Conservation (phyloP, 2,329 filamentous ascomycete genomes). For the Shiraia sp. region DNA sequence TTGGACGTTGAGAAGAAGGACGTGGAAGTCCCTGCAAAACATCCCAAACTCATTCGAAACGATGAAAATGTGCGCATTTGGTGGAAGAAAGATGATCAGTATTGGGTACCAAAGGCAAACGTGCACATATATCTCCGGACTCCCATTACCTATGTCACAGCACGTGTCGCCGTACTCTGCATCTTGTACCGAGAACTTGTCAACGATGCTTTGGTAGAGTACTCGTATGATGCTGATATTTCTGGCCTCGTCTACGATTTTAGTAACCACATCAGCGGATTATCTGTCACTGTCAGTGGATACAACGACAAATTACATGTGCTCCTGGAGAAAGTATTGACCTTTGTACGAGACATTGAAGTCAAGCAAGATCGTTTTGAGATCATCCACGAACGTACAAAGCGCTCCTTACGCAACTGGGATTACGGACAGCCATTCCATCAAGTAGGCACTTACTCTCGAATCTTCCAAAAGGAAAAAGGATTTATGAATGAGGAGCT, state of each 20-base stretch:
- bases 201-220: constrained; percentile 85
- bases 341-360: constrained; percentile 81
- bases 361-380: constrained; percentile 86
- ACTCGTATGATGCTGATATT: constrained; percentile 93
- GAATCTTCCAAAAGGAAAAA: constrained; percentile 77
- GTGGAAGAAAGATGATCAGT: constrained; percentile 98
- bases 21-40: constrained; percentile 71
- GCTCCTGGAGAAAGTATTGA: constrained; percentile 83
- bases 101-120: constrained; percentile 96
- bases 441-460: constrained; percentile 81
- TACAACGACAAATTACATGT: constrained; percentile 97
- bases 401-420: constrained; percentile 80
- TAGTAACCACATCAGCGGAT: constrained; percentile 69
- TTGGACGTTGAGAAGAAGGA: constrained; percentile 95
- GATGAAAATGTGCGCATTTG: constrained; percentile 80
- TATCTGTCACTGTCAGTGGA: constrained; percentile 79
- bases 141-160: constrained; percentile 76
- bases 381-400: constrained; percentile 84
- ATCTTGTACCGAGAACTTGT: constrained; percentile 84
- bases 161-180: constrained; percentile 76
- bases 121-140: constrained; percentile 80
- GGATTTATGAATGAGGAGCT: constrained; percentile 81
- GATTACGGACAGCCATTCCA: constrained; percentile 87
- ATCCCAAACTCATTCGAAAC: constrained; percentile 82
- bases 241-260: constrained; percentile 85